A percentile compares a stretch with the other conserved stretches of the same genome.
Evolutionary conservation across 352 stramenopile species (phyloP).

Genomic region (Detonula confervacea): DNA sequence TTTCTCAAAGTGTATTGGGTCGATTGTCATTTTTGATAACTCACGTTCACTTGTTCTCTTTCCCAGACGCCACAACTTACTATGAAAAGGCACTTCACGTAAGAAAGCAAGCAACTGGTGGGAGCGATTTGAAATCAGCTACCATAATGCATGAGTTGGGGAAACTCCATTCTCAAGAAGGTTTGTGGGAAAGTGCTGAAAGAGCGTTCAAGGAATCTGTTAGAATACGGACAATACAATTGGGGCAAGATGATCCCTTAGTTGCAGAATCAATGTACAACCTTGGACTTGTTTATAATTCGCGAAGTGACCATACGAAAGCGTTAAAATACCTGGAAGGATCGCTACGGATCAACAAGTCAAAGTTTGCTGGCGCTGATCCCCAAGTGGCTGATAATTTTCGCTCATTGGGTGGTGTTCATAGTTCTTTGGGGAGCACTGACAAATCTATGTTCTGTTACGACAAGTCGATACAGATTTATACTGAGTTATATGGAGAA

Average conservation of each 20-base stretch:
- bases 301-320: conserved; percentile 44
- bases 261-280: conserved; percentile 63
- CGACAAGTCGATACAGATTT: conserved; percentile 61
- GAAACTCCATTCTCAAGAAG: conserved; percentile 52
- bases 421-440: conserved; percentile 49
- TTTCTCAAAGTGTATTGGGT: too few relatives aligned
- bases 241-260: conserved; percentile 63
- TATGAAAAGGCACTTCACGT: conserved; percentile 68
- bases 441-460: conserved; percentile 65
- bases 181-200: conserved; percentile 54
- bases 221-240: conserved; percentile 55
- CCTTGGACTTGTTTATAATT: conserved; percentile 54
- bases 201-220: conserved; percentile 69
- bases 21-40: too few relatives aligned
- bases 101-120: conserved; percentile 55
- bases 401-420: conserved; percentile 58
- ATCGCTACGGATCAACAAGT: conserved; percentile 59
- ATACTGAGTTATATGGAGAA: conserved; percentile 46
- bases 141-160: conserved; percentile 69
- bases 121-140: conserved; percentile 61
- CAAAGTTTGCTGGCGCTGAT: conserved; percentile 32
- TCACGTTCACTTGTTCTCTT: too few relatives aligned
- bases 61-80: conserved; percentile 57
- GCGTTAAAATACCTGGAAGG: conserved; percentile 63
- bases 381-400: conserved; percentile 58